Evolutionary conservation across 768 basidiomycete genomes (phyloP), one percentile per base, ranked within the genome.

Genomic region (Mycena haematopus): DNA sequence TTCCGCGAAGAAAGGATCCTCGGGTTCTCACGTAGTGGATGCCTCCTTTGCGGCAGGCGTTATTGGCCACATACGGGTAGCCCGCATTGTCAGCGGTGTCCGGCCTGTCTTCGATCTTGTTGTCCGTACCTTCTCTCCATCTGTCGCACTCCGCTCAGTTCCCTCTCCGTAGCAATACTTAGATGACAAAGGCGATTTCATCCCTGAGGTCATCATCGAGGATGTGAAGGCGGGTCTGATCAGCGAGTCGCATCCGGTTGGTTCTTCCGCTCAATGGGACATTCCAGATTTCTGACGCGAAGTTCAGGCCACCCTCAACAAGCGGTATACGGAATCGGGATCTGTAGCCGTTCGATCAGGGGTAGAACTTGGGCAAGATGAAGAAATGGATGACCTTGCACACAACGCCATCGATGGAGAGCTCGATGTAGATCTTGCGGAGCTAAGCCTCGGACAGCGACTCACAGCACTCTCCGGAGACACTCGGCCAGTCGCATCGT

Each of bases 391-490:
- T 65, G 86, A 86, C 58, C 75, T 81, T 5, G 76, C 78, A 17
- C 71, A 76, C 33, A 79, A 76, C 33, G 80, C 85, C 62, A 71
- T 86, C 4, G 90, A 92, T 25, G 91, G 92, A 29, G 76, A 86
- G 36, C 82, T 95, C 11, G 91, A 94, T 65, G 87, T 89, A 11
- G 87, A 96, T 72, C 81, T 95, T 52, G 95, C 95, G 2, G 96
- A 99, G 74, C 83, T 96, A 15, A 93, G 92, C 42, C 84, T 99
- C 4, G 96, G 96, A 6, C 93, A 99, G 76, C 86, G 95, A 15
- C 79, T 98, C 55, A 89, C 91, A 1, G 91, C 90, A 19, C 75
- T 93, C 21, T 83, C 86, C 31, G 87, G 88, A 46, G 82, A 77
- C n/a, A 73, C 75, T 21, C 75, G 73, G 40, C 75, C 62, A 38